phyloP scores from a whole-genome alignment of 495 filamentous ascomycete species.

The Tuber microsphaerosporum region DNA sequence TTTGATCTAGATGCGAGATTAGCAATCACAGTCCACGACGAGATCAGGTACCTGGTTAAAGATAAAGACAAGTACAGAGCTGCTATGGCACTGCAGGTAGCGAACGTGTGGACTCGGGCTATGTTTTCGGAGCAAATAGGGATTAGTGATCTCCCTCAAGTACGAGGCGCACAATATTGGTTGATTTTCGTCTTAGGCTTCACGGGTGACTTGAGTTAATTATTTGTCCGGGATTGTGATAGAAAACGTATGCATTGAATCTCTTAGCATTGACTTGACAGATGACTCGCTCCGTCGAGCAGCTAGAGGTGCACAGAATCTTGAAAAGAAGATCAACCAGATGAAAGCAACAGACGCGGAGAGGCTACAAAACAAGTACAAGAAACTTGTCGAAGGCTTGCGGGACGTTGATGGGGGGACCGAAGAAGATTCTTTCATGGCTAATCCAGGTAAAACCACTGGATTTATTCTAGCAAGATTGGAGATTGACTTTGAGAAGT shows the following conservation, averaged over 20 bases:
- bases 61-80: constrained; percentile 78
- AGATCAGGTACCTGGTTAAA: constrained; percentile 87
- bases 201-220: neutral
- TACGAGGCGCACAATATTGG: constrained; percentile 92
- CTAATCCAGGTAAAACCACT: constrained; percentile 61
- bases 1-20: constrained; percentile 79
- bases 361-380: constrained; percentile 90
- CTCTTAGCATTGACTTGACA: constrained; percentile 89
- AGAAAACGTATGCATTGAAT: constrained; percentile 99
- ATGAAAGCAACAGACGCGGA: constrained; percentile 88
- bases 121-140: constrained; percentile 97
- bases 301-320: constrained; percentile 76
- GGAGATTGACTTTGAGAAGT: constrained; percentile 43
- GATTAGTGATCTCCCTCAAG: constrained; percentile 84
- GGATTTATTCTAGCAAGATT: constrained; percentile 38
- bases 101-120: too few relatives aligned
- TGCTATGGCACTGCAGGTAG: constrained; percentile 84
- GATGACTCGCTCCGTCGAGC: constrained; percentile 88
- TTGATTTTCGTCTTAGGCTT: neutral
- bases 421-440: constrained; percentile 92
- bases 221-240: neutral
- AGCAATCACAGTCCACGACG: constrained; percentile 93
- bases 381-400: constrained; percentile 89
- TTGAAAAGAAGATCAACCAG: constrained; percentile 81
- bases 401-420: constrained; percentile 77